Conservation (phyloP, 257 asterid genomes). For the Capsicum pubescens region DNA sequence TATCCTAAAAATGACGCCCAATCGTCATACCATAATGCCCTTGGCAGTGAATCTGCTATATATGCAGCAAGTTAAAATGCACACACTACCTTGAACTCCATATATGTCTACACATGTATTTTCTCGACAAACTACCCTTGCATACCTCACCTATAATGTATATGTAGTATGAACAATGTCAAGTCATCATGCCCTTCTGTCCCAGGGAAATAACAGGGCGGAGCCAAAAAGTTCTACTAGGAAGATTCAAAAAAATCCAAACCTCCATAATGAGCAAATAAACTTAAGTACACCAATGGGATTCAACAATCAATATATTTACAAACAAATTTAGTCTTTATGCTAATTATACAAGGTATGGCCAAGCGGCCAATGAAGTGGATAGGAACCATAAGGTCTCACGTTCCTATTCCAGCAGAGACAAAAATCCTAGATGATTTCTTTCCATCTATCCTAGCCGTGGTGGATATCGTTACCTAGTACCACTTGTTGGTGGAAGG, state of each 20-base stretch:
- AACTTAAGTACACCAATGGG: not conserved
- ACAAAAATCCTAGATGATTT: too few relatives aligned
- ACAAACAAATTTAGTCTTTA: not conserved
- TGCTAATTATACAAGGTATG: not conserved
- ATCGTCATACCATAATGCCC: not conserved
- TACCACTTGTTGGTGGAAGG: too few relatives aligned
- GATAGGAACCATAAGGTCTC: too few relatives aligned
- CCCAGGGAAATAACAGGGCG: not conserved
- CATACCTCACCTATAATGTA: not conserved
- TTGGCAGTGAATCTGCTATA: not conserved
- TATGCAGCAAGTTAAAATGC: not conserved
- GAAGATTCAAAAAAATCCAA: not conserved
- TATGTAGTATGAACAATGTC: not conserved
- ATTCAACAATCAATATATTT: not conserved
- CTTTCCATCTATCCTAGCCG: too few relatives aligned
- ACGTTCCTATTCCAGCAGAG: too few relatives aligned
- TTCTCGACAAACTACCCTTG: not conserved
- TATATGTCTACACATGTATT: not conserved
- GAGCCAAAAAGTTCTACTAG: not conserved
- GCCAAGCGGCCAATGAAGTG: too few relatives aligned
- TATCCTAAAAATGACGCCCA: too few relatives aligned
- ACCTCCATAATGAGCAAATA: not conserved
- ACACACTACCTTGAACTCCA: not conserved
- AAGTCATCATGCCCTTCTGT: not conserved
- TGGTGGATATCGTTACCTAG: too few relatives aligned